Evolutionary conservation across 208 protist species (phyloP).

Genomic region (Strigomonas culicis): DNA sequence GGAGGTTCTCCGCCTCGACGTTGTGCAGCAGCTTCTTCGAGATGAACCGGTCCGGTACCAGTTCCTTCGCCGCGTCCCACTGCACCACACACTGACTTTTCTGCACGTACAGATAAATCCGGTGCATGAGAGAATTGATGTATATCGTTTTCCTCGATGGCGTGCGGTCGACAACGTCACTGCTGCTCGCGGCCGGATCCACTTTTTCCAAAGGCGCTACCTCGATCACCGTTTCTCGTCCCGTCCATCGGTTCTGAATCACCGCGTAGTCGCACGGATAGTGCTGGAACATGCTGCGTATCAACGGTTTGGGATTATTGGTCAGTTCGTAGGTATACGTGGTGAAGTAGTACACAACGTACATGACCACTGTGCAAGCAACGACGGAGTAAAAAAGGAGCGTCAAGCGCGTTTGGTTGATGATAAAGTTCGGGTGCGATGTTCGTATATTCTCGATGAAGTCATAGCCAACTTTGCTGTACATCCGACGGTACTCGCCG

Average conservation of each 20-base stretch:
- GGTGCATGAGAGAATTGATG: constrained; percentile 55
- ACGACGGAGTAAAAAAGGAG: constrained; percentile 27
- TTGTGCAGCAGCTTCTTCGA: background rate
- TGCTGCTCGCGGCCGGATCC: background rate
- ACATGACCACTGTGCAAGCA: constrained; percentile 15
- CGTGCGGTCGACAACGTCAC: background rate
- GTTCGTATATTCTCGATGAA: constrained; percentile 46
- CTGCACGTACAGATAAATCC: constrained; percentile 65
- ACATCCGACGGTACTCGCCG: background rate
- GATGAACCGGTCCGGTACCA: constrained; percentile 56
- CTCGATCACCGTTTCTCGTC: constrained; percentile 22
- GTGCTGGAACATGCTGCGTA: constrained; percentile 40
- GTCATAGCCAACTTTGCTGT: constrained; percentile 30
- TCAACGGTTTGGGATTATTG: constrained; percentile 41
- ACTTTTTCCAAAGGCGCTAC: background rate
- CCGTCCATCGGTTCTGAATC: constrained; percentile 57
- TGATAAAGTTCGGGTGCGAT: constrained; percentile 19
- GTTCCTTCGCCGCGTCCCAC: constrained; percentile 35
- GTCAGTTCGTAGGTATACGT: constrained; percentile 69
- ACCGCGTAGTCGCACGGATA: constrained; percentile 73
- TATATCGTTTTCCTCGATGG: constrained; percentile 14
- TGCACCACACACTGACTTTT: constrained; percentile 37
- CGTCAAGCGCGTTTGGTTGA: constrained; percentile 21
- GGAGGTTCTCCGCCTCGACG: no score
- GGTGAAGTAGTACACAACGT: constrained; percentile 50